Conservation (phyloP, 2,329 filamentous ascomycete species). For the Fusarium sp. region DNA sequence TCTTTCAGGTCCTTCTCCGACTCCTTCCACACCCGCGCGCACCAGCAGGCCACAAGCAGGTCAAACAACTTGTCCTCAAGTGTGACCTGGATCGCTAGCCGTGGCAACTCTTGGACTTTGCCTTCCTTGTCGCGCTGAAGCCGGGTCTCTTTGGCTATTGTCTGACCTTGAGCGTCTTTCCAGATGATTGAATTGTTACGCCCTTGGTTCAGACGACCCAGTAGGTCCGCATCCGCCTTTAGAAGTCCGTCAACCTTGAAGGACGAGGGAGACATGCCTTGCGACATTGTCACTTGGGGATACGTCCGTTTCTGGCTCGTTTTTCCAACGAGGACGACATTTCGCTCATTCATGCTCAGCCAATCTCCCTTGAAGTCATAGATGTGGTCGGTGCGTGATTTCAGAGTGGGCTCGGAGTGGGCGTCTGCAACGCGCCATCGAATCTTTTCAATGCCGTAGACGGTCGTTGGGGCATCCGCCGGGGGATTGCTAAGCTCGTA, state of each 20-base stretch:
- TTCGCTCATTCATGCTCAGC: slow-evolving; percentile 3
- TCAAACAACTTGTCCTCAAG: slow-evolving; percentile 49
- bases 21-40: slow-evolving; percentile 49
- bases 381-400: slow-evolving; percentile 48
- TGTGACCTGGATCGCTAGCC: slow-evolving; percentile 40
- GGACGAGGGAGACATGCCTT: slow-evolving; percentile 32
- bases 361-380: slow-evolving; percentile 48
- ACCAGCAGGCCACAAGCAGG: slow-evolving; percentile 50
- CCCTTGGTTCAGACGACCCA: slow-evolving; percentile 42
- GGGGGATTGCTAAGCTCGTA: slow-evolving; percentile 49
- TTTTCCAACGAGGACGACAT: slow-evolving; percentile 40
- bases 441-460: slow-evolving; percentile 49
- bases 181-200: slow-evolving; percentile 43
- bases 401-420: slow-evolving; percentile 29
- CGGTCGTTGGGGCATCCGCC: slow-evolving; percentile 26
- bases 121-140: slow-evolving; percentile 40
- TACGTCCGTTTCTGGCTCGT: slow-evolving; percentile 41
- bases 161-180: slow-evolving; percentile 41
- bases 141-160: slow-evolving; percentile 48
- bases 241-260: slow-evolving; percentile 45
- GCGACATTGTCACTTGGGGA: slow-evolving; percentile 36
- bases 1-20: slow-evolving; percentile 42
- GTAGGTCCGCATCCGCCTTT: slow-evolving; percentile 36
- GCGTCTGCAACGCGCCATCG: slow-evolving; percentile 41
- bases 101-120: slow-evolving; percentile 32